These are phyloP conservation scores for Stylonectria norvegica DNA, from an alignment of 2,329 filamentous ascomycete genomes.

Conservation along the genomic window DNA sequence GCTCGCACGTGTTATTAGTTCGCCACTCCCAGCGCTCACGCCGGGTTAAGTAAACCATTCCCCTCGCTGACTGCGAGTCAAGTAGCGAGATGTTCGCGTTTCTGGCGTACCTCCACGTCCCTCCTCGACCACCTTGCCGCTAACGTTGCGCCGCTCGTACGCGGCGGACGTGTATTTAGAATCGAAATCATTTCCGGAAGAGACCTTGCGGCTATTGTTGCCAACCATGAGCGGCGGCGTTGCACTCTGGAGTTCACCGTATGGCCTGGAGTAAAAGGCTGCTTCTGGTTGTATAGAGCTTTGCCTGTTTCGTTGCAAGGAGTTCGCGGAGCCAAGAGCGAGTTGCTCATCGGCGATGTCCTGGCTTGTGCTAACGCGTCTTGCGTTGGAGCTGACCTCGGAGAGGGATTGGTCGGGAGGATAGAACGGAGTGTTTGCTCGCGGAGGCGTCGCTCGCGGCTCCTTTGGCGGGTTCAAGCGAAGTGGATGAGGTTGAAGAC, in stretches of 20 bases:
- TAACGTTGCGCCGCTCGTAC: conserved; percentile 58
- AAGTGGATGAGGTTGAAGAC: conserved; percentile 50
- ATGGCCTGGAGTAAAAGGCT: conserved; percentile 54
- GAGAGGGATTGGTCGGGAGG: conserved; percentile 34
- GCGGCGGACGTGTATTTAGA: conserved; percentile 27
- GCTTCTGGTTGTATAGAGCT: conserved; percentile 49
- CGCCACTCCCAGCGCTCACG: conserved; percentile 4
- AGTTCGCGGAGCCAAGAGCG: conserved; percentile 10
- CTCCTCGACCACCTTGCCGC: conserved; percentile 71
- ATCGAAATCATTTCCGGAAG: conserved; percentile 56
- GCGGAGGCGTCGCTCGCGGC: conserved; percentile 13
- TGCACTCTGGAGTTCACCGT: conserved; percentile 53
- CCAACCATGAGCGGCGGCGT: conserved; percentile 55
- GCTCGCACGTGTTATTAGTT: conserved; percentile 9
- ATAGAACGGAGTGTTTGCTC: conserved; percentile 20
- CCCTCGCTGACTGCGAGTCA: conserved; percentile 3
- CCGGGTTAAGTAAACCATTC: conserved; percentile 5
- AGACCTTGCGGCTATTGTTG: conserved; percentile 50
- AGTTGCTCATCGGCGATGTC: conserved; percentile 45
- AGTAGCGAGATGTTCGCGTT: conserved; percentile 21
- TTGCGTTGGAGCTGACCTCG: conserved; percentile 45
- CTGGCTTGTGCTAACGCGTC: conserved; percentile 40
- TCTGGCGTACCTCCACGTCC: conserved; percentile 46
- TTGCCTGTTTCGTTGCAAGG: conserved; percentile 25
- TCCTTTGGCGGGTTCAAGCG: conserved; percentile 44